Conservation (phyloP, 805 yeast species). For the Ogataea nitratoaversa region DNA sequence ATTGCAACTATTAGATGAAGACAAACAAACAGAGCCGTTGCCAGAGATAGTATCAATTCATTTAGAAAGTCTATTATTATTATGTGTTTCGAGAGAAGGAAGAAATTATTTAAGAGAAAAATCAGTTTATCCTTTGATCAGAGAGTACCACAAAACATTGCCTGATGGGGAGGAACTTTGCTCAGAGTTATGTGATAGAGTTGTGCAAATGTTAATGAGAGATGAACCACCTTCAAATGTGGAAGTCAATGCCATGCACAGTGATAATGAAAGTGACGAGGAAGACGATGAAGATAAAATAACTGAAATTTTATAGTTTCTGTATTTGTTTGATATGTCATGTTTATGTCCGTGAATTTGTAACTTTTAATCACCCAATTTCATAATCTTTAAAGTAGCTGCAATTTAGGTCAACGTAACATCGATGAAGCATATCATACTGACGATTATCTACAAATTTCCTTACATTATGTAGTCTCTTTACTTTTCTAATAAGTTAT, state of each 20-base stretch:
- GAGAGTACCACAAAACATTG: constrained; percentile 72
- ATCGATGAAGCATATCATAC: too few species aligned
- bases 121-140: constrained; percentile 78
- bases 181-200: constrained; percentile 70
- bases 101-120: constrained; percentile 78
- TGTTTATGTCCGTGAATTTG: too few species aligned
- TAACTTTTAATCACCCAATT: neutral
- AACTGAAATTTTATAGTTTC: constrained; percentile 42
- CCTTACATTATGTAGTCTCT: too few species aligned
- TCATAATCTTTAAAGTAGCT: too few species aligned
- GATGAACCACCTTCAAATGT: constrained; percentile 61
- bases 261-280: constrained; percentile 44
- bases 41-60: constrained; percentile 62
- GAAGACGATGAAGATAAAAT: constrained; percentile 43
- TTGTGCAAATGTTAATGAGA: constrained; percentile 89
- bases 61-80: constrained; percentile 72
- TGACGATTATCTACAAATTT: too few species aligned
- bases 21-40: constrained; percentile 72
- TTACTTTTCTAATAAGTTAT: too few species aligned
- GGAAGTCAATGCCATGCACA: constrained; percentile 43
- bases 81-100: constrained; percentile 69
- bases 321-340: too few species aligned
- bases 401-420: too few species aligned
- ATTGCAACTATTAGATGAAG: constrained; percentile 71
- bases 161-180: constrained; percentile 37